Base-by-base conservation (phyloP, 495 filamentous ascomycete species). In the Talaromyces proteolyticus region DNA sequence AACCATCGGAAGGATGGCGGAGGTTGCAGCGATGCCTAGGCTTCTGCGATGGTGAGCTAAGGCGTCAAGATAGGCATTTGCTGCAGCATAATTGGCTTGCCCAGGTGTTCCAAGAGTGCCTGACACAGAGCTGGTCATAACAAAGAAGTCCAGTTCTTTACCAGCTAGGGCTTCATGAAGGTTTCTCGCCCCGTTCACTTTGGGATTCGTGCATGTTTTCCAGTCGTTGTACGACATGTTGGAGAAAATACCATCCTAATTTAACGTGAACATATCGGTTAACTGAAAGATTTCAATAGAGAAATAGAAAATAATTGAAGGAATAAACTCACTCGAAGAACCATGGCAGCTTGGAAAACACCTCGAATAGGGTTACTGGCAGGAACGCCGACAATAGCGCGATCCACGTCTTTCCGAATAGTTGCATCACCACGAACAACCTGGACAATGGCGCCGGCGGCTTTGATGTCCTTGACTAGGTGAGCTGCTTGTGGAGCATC, bases 281-380 rank as follows among this genome's bases (percentile, higher is more conserved):
- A n/a, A n/a, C n/a, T n/a, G n/a, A n/a, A n/a, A n/a, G n/a, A n/a
- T n/a, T n/a, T n/a, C n/a, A n/a, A n/a, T n/a, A n/a, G n/a, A n/a
- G n/a, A n/a, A n/a, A n/a, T n/a, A n/a, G n/a, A n/a, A n/a, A n/a
- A n/a, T n/a, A n/a, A n/a, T n/a, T n/a, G n/a, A n/a, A n/a, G n/a
- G n/a, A n/a, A n/a, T n/a, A n/a, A n/a, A 54, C 55, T 56, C 39
- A 65, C 55, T 39, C 57, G 44, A 24, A 72, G 57, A 12, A 64
- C 60, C 64, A 69, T 72, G 5, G 67, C 69, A 6, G 62, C 64
- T 22, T 72, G 60, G n/a, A 72, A 64, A 53, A 81, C 73, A 34
- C 74, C 74, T 23, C 53, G 42, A 3, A 67, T 47, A 3, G 25
- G 73, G 69, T 58, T 75, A 64, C 2, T 45, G 57, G 18, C 10